Base-by-base conservation (phyloP, 2,329 filamentous ascomycete species). In the Fusarium ambrosium region DNA sequence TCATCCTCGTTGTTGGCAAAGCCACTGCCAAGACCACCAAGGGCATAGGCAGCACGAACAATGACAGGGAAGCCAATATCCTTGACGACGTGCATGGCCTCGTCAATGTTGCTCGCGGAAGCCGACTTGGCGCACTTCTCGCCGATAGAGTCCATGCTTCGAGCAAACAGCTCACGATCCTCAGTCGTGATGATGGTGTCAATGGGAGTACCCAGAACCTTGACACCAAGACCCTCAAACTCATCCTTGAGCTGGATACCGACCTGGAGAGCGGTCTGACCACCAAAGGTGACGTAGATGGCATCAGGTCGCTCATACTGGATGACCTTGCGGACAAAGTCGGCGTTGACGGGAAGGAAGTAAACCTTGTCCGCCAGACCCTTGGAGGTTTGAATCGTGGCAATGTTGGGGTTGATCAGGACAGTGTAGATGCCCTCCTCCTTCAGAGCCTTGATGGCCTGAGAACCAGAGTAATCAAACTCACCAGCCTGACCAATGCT, bases 141-240 rank as follows among this genome's bases (percentile, higher is more conserved):
- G 71, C 94, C 94, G 80, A 99, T 98, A 0, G 95, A 97, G 81
- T 98, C 96, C 96, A 99, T 98, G 87, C 95, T 97, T 75, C 96
- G 93, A 63, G 97, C 97, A 80, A 99, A 99, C 48, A 98, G 90
- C 86, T 99, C 97, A 83, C 97, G 94, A 81, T 99, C 97, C 85
- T 99, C 97, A 1, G 97, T 99, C 24, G 96, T 98, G 85, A 98
- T 98, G 85, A 99, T 98, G 58, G 97, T 98, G 51, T 98, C 94
- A 72, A 99, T 98, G 14, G 96, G 95, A 7, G 97, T 99, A 84
- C 97, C 97, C 18, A 99, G 89, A 51, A 99, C 96, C 85, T 95
- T 93, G 79, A 99, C 96, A 53, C 97, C 97, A 6, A 98, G 93
- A 61, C 87, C 89, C 83, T 97, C 95, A 75, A 99, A 98, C 84